phyloP scores from a whole-genome alignment of 805 yeast species.

The Yamadazyma phyllophila region DNA sequence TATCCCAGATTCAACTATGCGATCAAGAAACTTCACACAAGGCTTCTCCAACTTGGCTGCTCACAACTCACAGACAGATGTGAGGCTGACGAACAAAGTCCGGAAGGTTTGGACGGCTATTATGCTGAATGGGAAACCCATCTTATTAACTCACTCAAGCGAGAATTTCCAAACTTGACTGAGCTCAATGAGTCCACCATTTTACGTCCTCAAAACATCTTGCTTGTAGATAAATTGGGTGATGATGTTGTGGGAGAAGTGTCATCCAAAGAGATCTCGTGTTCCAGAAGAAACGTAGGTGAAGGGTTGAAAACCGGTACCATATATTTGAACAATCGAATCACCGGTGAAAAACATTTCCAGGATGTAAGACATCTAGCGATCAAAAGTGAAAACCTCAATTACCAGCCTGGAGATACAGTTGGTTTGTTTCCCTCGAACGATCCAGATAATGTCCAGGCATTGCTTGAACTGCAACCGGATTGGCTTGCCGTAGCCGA shows the following conservation, averaged over 20 bases:
- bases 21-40: slow-evolving; percentile 73
- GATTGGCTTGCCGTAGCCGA: slow-evolving; percentile 74
- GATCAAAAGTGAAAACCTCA: slow-evolving; percentile 35
- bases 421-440: slow-evolving; percentile 75
- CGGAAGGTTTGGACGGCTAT: slow-evolving; percentile 76
- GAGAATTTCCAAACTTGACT: slow-evolving; percentile 20
- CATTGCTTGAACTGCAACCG: slow-evolving; percentile 62
- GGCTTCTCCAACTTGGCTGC: slow-evolving; percentile 83
- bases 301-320: slow-evolving; percentile 32
- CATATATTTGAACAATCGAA: slow-evolving; percentile 50
- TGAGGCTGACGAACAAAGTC: slow-evolving; percentile 84
- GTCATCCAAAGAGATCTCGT: slow-evolving; percentile 4
- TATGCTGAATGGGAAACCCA: slow-evolving; percentile 70
- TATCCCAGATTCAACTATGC: slow-evolving; percentile 89
- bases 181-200: slow-evolving; percentile 24
- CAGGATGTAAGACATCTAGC: slow-evolving; percentile 80
- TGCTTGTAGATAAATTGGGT: slow-evolving; percentile 2
- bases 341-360: slow-evolving; percentile 73
- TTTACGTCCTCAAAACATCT: slow-evolving; percentile 25
- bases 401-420: slow-evolving; percentile 78
- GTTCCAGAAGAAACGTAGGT: slow-evolving; percentile 11
- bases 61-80: slow-evolving; percentile 65
- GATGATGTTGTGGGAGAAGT: background rate
- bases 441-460: slow-evolving; percentile 58
- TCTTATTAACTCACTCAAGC: slow-evolving; percentile 32